Percentiles rank a stretch among this genome's conserved stretches.
phyloP scores from a whole-genome alignment of 1,139 yeast species.

The Debaryomycetaceae sp. region DNA sequence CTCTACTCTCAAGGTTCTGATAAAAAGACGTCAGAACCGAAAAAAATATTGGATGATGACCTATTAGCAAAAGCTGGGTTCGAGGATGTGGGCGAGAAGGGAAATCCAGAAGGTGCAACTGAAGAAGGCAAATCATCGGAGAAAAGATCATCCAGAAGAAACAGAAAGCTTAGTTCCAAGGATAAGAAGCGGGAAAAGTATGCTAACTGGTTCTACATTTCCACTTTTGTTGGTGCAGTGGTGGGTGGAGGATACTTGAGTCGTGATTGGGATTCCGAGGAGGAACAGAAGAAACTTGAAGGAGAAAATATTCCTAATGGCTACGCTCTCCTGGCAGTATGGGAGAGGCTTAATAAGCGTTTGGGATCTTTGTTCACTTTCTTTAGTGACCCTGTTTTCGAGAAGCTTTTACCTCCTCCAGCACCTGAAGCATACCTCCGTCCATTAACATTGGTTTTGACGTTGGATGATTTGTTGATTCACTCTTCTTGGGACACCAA shows the following conservation, averaged over 20 bases:
- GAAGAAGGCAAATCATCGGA: conserved; percentile 7
- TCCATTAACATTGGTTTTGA: conserved; percentile 84
- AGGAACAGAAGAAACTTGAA: conserved; percentile 52
- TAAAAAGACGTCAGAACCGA: conserved; percentile 20
- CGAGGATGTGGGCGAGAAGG: conserved; percentile 33
- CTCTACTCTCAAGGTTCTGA: conserved; percentile 21
- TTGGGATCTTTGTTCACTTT: conserved; percentile 72
- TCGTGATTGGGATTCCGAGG: conserved; percentile 85
- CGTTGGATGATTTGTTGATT: conserved; percentile 83
- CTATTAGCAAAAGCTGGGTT: conserved; percentile 81
- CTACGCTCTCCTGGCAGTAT: conserved; percentile 62
- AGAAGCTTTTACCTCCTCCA: conserved; percentile 82
- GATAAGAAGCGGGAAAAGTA: conserved; percentile 54
- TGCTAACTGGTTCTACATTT: conserved; percentile 67
- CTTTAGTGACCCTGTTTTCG: conserved; percentile 92
- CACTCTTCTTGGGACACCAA: conserved; percentile 92
- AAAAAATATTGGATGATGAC: conserved; percentile 76
- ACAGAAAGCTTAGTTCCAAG: conserved; percentile 61
- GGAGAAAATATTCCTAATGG: conserved; percentile 64
- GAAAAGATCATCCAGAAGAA: conserved; percentile 39
- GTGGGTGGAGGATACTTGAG: conserved; percentile 73
- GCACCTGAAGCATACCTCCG: conserved; percentile 91
- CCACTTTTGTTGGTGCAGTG: conserved; percentile 55
- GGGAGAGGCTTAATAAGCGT: conserved; percentile 67
- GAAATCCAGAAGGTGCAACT: conserved; percentile 8